phyloP scores from a whole-genome alignment of 1,284 basidiomycete genomes.

The Mixia osmundae region DNA sequence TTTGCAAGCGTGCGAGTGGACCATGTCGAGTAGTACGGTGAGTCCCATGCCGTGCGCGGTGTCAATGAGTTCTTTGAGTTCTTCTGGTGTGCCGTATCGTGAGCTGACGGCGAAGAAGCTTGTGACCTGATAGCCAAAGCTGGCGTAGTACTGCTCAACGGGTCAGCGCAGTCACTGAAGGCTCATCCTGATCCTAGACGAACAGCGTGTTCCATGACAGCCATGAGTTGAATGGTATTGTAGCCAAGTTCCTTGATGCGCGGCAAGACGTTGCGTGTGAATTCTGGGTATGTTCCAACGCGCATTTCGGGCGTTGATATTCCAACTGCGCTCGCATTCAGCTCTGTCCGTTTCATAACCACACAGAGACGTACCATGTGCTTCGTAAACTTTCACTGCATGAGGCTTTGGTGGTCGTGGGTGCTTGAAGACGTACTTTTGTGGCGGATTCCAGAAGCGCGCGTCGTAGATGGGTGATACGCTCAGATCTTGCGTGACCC shows the following conservation, averaged over 20 bases:
- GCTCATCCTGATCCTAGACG: neutral
- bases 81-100: slow-evolving; percentile 80
- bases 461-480: slow-evolving; percentile 86
- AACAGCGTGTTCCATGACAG: slow-evolving; percentile 61
- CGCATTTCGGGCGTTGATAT: slow-evolving; percentile 71
- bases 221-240: slow-evolving; percentile 94
- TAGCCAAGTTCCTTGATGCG: slow-evolving; percentile 80
- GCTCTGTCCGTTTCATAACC: neutral
- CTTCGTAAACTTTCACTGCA: slow-evolving; percentile 76
- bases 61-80: slow-evolving; percentile 84
- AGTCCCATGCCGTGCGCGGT: slow-evolving; percentile 81
- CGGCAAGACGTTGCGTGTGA: slow-evolving; percentile 59
- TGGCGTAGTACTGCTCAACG: slow-evolving; percentile 82
- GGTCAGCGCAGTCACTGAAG: neutral
- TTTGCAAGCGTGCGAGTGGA: slow-evolving; percentile 95
- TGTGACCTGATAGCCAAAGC: slow-evolving; percentile 94
- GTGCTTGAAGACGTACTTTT: slow-evolving; percentile 65
- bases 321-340: slow-evolving; percentile 52
- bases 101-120: slow-evolving; percentile 95
- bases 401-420: slow-evolving; percentile 40
- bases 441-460: slow-evolving; percentile 91
- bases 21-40: slow-evolving; percentile 80
- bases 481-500: slow-evolving; percentile 77
- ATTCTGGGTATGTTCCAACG: slow-evolving; percentile 89
- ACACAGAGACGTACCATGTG: slow-evolving; percentile 33